Percentiles rank a stretch among this genome's conserved stretches.
These are phyloP conservation scores for Polygonum maritimum DNA, from an alignment of 148 eudicot species.

Conservation along the genomic window DNA sequence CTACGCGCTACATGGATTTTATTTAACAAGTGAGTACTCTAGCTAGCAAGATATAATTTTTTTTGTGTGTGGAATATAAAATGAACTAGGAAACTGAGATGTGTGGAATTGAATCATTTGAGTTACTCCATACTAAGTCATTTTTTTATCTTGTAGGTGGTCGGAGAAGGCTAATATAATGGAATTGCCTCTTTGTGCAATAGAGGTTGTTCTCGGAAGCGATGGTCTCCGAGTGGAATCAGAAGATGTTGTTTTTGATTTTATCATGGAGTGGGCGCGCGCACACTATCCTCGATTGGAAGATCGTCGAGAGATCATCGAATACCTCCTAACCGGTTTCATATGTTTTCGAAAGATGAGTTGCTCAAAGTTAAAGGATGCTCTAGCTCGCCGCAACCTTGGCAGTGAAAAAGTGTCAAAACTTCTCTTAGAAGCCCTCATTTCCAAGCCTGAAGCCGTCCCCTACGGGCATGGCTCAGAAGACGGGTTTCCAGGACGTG, in stretches of 20 bases:
- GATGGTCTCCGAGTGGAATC: conserved; percentile 68
- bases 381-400: conserved; percentile 53
- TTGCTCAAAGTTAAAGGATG: conserved; percentile 66
- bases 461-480: conserved; percentile 44
- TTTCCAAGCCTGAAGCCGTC: conserved; percentile 31
- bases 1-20: conserved; percentile 49
- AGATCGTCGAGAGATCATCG: conserved; percentile 66
- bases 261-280: conserved; percentile 66
- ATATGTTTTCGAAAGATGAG: conserved; percentile 80
- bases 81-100: too few species aligned
- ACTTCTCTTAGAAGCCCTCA: conserved; percentile 66
- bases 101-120: too few species aligned
- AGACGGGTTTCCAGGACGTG: conserved; percentile 20
- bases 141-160: too few species aligned
- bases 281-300: conserved; percentile 53
- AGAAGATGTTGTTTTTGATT: conserved; percentile 70
- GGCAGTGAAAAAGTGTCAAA: conserved; percentile 66
- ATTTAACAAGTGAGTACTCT: conserved; percentile 41
- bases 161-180: conserved; percentile 29
- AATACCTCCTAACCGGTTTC: conserved; percentile 45
- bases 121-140: too few species aligned
- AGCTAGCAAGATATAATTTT: too few species aligned
- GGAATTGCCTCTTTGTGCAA: conserved; percentile 65
- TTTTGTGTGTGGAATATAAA: too few species aligned
- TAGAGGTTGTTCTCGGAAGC: conserved; percentile 52